Conservation (phyloP, 192 early-diverging fungal species). For the Umbelopsis sp. region DNA sequence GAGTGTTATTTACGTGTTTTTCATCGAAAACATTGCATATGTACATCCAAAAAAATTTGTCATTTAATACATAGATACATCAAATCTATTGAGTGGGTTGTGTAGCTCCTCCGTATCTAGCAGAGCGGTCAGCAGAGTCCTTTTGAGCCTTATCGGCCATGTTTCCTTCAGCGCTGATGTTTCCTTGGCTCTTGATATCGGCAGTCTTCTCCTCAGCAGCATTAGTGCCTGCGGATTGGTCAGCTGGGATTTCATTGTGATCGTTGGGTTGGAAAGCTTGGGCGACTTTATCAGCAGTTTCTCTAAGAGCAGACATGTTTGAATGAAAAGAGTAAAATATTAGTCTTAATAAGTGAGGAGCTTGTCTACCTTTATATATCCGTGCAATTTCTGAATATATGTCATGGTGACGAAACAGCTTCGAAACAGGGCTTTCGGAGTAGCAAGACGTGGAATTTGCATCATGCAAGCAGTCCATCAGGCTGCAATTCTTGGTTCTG, state of each 20-base stretch:
- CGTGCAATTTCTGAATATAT: neutral
- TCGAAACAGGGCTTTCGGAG: neutral
- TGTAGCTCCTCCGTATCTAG: neutral
- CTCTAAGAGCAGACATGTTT: conserved; percentile 2
- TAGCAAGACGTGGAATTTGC: neutral
- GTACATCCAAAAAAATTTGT: neutral
- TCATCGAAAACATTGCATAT: conserved; percentile 1
- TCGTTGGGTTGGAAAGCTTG: conserved; percentile 9
- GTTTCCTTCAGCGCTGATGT: conserved; percentile 7
- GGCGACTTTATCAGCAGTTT: neutral
- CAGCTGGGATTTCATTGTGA: conserved; percentile 4
- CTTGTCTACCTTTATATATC: neutral
- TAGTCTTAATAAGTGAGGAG: neutral
- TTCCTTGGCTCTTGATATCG: conserved; percentile 11
- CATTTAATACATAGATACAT: neutral
- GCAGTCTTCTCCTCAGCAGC: neutral
- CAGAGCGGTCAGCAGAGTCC: conserved; percentile 12
- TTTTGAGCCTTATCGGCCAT: conserved; percentile 3
- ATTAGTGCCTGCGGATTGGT: neutral
- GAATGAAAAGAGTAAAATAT: neutral
- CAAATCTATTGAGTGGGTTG: conserved; percentile 8
- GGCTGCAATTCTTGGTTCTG: no score
- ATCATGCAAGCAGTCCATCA: neutral
- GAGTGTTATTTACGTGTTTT: neutral
- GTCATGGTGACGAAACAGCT: conserved; percentile 15